phyloP scores from a whole-genome alignment of 129 eudicot species.

The Rutidosis leptorrhynchoides region DNA sequence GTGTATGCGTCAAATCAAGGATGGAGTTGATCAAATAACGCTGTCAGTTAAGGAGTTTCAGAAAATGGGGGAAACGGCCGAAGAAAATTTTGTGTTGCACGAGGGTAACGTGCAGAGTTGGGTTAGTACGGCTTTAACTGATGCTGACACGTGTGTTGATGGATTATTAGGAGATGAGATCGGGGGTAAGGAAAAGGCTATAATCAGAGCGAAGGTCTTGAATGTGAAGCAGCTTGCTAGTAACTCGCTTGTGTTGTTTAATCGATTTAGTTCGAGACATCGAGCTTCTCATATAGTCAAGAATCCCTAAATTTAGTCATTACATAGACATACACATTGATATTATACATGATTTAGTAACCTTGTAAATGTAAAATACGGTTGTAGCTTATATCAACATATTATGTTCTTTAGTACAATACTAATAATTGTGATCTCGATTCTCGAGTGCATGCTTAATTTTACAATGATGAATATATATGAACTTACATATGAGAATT shows the following conservation, averaged over 20 bases:
- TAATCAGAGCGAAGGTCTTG: slow-evolving; percentile 50
- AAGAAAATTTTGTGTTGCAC: slow-evolving; percentile 47
- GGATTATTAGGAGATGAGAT: slow-evolving; percentile 46
- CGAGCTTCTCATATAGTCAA: slow-evolving; percentile 44
- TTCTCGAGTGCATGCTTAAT: slow-evolving; percentile 10
- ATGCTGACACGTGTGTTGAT: slow-evolving; percentile 46
- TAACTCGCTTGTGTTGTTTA: slow-evolving; percentile 59
- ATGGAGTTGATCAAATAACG: slow-evolving; percentile 52
- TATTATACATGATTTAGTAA: neutral
- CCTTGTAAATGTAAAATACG: slow-evolving; percentile 16
- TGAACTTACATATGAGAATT: slow-evolving; percentile 18
- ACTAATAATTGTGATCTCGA: slow-evolving; percentile 8
- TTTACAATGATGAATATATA: slow-evolving; percentile 23
- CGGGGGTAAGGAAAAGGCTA: slow-evolving; percentile 44
- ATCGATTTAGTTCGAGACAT: slow-evolving; percentile 48
- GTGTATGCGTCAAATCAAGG: slow-evolving; percentile 48
- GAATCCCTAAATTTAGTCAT: slow-evolving; percentile 30
- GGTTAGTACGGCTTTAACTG: slow-evolving; percentile 69
- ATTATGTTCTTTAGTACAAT: neutral
- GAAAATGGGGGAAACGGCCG: slow-evolving; percentile 28
- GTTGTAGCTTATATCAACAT: neutral
- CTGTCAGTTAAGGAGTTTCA: slow-evolving; percentile 47
- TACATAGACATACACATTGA: neutral
- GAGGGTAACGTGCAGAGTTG: slow-evolving; percentile 61
- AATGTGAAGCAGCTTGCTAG: slow-evolving; percentile 66